Base-by-base conservation (phyloP, 768 basidiomycete genomes). In the Boletus reticulatus region DNA sequence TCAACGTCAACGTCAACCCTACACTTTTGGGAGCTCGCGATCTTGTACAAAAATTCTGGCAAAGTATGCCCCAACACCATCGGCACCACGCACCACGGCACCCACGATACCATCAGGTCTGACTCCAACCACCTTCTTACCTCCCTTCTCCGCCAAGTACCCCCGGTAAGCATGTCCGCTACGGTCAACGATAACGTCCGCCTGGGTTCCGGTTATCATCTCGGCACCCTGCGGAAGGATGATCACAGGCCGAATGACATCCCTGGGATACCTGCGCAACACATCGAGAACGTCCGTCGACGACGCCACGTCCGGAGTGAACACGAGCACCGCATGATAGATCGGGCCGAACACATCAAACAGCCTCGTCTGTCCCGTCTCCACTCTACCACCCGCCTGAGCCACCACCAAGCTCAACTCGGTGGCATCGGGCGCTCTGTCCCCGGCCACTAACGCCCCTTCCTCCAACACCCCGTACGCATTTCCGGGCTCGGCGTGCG, bases 351-450 rank as follows among this genome's bases (percentile, higher is more conserved):
- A 70, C 31, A 68, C 11, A 24, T 61, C 58, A 17, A 71, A 72
- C 34, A 72, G 34, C 22, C 42, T 53, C 46, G 58, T 61, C 38
- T 24, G n/a, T n/a, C n/a, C 38, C 37, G 46, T 44, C 31, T 22
- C 20, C 2, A 17, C 9, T 7, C 29, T 54, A 53, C 11, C 59
- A 50, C 22, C 22, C 22, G 22, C 22, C 22, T 3, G 22, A 22
- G 22, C 22, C 22, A 22, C 22, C 22, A 22, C 22, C 22, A 22
- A 22, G 22, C 22, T 22, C 22, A 22, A 22, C 22, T 22, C 71
- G 0, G 76, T 66, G 2, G 78, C 76, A 54, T 79, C 77, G 1
- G 77, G 77, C 9, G 77, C 76, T 36, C 78, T 68, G 59, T 80
- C 79, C 1, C 79, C 78, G 4, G 78, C 79, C 1, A 66, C 59